Conservation (phyloP, 2,329 filamentous ascomycete genomes). For the Blastomyces percursus region DNA sequence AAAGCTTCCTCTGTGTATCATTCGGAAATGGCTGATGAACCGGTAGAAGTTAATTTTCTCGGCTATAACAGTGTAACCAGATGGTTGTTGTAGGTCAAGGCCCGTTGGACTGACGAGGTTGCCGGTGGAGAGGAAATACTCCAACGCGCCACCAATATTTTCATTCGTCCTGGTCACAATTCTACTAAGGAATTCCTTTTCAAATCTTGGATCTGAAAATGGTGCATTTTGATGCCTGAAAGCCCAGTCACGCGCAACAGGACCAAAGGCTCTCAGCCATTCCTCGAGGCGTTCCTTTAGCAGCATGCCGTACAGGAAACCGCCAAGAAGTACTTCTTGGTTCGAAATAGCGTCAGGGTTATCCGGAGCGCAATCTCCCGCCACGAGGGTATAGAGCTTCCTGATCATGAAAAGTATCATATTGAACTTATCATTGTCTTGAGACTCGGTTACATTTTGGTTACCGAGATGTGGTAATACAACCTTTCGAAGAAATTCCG, state of each 20-base stretch:
- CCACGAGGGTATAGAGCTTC: conserved; percentile 86
- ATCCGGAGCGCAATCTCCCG: conserved; percentile 83
- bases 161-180: conserved; percentile 76
- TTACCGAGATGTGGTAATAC: conserved; percentile 87
- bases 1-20: conserved; percentile 98
- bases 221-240: conserved; percentile 41
- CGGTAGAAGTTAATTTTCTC: conserved; percentile 99
- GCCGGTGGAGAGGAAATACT: conserved; percentile 94
- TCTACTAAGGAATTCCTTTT: conserved; percentile 64
- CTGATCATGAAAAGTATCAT: conserved; percentile 92
- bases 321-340: conserved; percentile 86
- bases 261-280: conserved; percentile 58
- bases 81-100: conserved; percentile 85
- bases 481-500: conserved; percentile 80
- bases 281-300: conserved; percentile 92
- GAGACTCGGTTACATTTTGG: conserved; percentile 66
- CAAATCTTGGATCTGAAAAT: conserved; percentile 68
- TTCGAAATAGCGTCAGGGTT: conserved; percentile 96
- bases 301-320: conserved; percentile 89
- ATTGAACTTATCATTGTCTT: conserved; percentile 87
- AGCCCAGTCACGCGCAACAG: conserved; percentile 45
- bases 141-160: conserved; percentile 73
- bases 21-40: conserved; percentile 97
- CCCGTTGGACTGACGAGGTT: conserved; percentile 87
- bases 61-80: conserved; percentile 90